A percentile compares a stretch with the other conserved stretches of the same genome.
These are phyloP conservation scores for Uronychia binucleata DNA, from an alignment of 73 alveolate genomes.

Conservation along the genomic window DNA sequence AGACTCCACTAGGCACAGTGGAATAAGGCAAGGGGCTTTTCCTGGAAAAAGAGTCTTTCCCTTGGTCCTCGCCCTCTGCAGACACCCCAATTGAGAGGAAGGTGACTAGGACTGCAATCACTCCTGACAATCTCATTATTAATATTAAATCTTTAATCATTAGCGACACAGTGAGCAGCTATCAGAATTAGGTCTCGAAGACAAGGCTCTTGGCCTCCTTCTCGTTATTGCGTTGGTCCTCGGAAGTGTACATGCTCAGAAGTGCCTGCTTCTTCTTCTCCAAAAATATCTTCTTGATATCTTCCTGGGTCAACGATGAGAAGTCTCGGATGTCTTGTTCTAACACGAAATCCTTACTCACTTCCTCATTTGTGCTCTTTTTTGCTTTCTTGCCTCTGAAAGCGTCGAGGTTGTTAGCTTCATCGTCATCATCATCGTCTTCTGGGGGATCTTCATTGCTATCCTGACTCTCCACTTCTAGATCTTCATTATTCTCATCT, in stretches of 20 bases:
- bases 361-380: background rate
- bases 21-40: too few relatives aligned
- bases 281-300: slow-evolving; percentile 16
- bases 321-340: background rate
- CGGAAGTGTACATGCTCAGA: slow-evolving; percentile 25
- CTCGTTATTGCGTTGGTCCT: background rate
- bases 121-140: background rate
- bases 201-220: slow-evolving; percentile 1
- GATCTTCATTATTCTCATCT: background rate
- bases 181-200: background rate
- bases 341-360: background rate
- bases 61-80: too few relatives aligned
- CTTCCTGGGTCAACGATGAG: slow-evolving; percentile 23
- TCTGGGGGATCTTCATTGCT: background rate
- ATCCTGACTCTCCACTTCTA: background rate
- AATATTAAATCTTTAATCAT: background rate
- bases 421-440: slow-evolving; percentile 18
- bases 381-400: background rate
- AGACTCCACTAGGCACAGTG: background rate
- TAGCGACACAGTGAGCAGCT: background rate
- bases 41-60: too few relatives aligned
- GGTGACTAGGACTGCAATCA: background rate
- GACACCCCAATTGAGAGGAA: too few relatives aligned
- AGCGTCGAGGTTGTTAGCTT: background rate
- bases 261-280: slow-evolving; percentile 44